phyloP scores from a whole-genome alignment of 2,329 filamentous ascomycete genomes.

The Claviceps cyperi region DNA sequence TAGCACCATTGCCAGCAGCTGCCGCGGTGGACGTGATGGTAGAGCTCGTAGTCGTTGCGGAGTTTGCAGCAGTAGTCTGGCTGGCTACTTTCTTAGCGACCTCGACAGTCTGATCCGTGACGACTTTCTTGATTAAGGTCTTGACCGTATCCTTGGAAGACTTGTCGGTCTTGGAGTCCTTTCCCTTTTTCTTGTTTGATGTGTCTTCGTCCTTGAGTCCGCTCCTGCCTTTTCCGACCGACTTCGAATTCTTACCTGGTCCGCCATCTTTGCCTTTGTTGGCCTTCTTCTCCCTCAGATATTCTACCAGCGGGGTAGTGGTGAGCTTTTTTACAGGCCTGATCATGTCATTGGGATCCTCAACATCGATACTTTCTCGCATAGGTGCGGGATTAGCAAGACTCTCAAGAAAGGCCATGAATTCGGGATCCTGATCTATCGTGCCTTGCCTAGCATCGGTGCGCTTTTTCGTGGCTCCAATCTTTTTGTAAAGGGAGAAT shows the following conservation, averaged over 20 bases:
- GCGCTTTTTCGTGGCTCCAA: conserved; percentile 59
- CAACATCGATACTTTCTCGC: conserved; percentile 29
- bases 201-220: conserved; percentile 30
- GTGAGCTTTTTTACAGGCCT: conserved; percentile 48
- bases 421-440: conserved; percentile 92
- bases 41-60: conserved; percentile 16
- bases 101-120: conserved; percentile 33
- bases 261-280: conserved; percentile 46
- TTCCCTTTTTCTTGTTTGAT: conserved; percentile 51
- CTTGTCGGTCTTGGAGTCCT: conserved; percentile 43
- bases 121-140: conserved; percentile 45
- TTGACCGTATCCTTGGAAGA: conserved; percentile 44
- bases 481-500: conserved; percentile 70
- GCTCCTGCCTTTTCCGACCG: conserved; percentile 33
- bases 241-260: conserved; percentile 32
- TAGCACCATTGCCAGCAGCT: conserved; percentile 15
- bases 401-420: conserved; percentile 80
- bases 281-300: conserved; percentile 81
- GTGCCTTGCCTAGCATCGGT: conserved; percentile 80
- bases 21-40: conserved; percentile 14
- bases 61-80: conserved; percentile 18
- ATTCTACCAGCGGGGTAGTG: conserved; percentile 81
- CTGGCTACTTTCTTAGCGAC: conserved; percentile 28
- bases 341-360: conserved; percentile 25
- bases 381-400: conserved; percentile 54